phyloP scores from a whole-genome alignment of 106 monocot genomes.

The Phalaenopsis equestris region DNA sequence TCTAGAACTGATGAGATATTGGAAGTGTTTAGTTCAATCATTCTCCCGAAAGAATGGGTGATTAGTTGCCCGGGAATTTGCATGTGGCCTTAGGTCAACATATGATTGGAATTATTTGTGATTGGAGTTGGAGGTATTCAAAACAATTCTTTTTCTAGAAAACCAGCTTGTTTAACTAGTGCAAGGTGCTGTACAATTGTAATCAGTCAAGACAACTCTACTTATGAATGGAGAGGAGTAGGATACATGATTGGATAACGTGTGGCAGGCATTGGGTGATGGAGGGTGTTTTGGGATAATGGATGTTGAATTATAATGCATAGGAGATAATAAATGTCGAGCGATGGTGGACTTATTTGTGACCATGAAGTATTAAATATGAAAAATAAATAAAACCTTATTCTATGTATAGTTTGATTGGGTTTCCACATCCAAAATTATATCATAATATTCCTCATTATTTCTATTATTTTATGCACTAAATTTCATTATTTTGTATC shows the following conservation, averaged over 20 bases:
- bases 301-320: neutral
- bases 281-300: neutral
- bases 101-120: neutral
- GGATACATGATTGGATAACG: neutral
- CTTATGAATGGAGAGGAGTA: neutral
- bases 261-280: neutral
- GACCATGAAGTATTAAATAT: neutral
- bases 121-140: neutral
- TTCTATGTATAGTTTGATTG: neutral
- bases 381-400: neutral
- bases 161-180: neutral
- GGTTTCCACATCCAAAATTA: neutral
- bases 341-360: neutral
- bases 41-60: neutral
- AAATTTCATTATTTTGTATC: neutral
- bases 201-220: neutral
- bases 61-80: neutral
- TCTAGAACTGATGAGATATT: neutral
- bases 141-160: neutral
- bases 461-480: neutral
- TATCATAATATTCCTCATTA: neutral
- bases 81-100: neutral
- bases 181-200: neutral
- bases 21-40: neutral
- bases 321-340: neutral